Conservation (phyloP, 768 basidiomycete species). For the Pisolithus tinctorius region DNA sequence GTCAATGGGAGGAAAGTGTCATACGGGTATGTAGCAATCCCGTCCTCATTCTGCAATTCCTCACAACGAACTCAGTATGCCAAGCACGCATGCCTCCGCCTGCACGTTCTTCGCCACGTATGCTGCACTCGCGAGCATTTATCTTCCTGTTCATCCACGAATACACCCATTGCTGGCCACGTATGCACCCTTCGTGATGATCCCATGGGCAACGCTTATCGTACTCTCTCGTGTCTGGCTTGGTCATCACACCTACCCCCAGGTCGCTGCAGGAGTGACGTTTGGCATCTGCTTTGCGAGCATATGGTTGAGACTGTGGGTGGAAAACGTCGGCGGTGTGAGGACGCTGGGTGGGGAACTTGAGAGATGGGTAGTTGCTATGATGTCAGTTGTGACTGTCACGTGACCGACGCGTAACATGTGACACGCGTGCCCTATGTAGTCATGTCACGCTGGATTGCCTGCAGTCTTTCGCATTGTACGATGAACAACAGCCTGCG, state of each 20-base stretch:
- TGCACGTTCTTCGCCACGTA: slow-evolving; percentile 62
- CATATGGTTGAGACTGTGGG: slow-evolving; percentile 57
- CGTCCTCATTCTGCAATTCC: too few species aligned
- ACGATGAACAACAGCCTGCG: slow-evolving; percentile 42
- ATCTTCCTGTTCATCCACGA: slow-evolving; percentile 53
- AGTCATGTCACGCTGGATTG: slow-evolving; percentile 10
- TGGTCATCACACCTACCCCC: slow-evolving; percentile 68
- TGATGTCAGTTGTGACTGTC: neutral
- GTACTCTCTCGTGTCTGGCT: slow-evolving; percentile 66
- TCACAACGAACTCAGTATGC: slow-evolving; percentile 49
- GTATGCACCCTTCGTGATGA: slow-evolving; percentile 38
- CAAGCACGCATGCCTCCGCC: slow-evolving; percentile 71
- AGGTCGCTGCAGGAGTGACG: slow-evolving; percentile 53
- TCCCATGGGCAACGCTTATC: slow-evolving; percentile 52
- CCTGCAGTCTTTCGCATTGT: neutral
- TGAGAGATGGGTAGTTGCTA: slow-evolving; percentile 5
- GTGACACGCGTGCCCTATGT: slow-evolving; percentile 15
- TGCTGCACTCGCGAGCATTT: slow-evolving; percentile 47
- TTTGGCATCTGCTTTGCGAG: slow-evolving; percentile 50
- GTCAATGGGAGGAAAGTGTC: slow-evolving; percentile 39
- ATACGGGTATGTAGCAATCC: slow-evolving; percentile 53
- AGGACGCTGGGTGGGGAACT: slow-evolving; percentile 12
- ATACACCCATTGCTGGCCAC: slow-evolving; percentile 29
- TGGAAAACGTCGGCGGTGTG: slow-evolving; percentile 14
- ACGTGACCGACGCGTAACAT: slow-evolving; percentile 21